Conservation (phyloP, 106 monocot genomes). For the Posidonia australis region DNA sequence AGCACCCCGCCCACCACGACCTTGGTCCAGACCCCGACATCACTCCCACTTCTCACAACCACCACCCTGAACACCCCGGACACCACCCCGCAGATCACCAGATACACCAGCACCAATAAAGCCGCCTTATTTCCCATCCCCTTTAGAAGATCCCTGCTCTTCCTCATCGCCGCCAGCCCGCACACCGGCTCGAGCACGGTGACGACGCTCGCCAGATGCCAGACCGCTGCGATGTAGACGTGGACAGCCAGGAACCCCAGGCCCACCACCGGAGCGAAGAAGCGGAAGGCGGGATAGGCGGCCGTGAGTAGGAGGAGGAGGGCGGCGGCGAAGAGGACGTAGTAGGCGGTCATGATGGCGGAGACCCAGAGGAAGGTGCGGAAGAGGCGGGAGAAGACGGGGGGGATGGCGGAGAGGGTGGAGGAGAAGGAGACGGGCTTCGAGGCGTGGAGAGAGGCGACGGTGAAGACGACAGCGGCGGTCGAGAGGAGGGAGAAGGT, state of each 20-base stretch:
- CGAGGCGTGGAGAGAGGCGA: conserved; percentile 58
- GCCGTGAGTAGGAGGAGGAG: conserved; percentile 21
- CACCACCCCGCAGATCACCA: conserved; percentile 34
- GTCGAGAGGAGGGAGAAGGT: conserved; percentile 81
- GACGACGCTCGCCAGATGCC: conserved; percentile 83
- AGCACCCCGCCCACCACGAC: conserved; percentile 41
- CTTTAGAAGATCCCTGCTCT: conserved; percentile 49
- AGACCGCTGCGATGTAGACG: conserved; percentile 57
- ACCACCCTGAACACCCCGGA: conserved; percentile 31
- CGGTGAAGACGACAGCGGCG: conserved; percentile 52
- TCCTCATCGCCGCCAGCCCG: conserved; percentile 64
- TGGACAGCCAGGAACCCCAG: conserved; percentile 39
- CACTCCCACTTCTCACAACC: conserved; percentile 35
- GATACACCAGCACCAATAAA: conserved; percentile 31
- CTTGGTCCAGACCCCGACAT: conserved; percentile 12
- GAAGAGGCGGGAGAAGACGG: conserved; percentile 41
- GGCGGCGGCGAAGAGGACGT: conserved; percentile 20
- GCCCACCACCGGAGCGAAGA: conserved; percentile 20
- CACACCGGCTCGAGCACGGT: conserved; percentile 64
- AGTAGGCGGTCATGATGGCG: conserved; percentile 36
- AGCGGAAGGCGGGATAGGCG: neutral
- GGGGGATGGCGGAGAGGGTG: conserved; percentile 35
- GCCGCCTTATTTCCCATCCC: conserved; percentile 35
- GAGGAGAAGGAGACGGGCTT: conserved; percentile 45
- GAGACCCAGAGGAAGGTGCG: conserved; percentile 56